Conservation (phyloP, 2,329 filamentous ascomycete species). For the Aspergillus nomiae region DNA sequence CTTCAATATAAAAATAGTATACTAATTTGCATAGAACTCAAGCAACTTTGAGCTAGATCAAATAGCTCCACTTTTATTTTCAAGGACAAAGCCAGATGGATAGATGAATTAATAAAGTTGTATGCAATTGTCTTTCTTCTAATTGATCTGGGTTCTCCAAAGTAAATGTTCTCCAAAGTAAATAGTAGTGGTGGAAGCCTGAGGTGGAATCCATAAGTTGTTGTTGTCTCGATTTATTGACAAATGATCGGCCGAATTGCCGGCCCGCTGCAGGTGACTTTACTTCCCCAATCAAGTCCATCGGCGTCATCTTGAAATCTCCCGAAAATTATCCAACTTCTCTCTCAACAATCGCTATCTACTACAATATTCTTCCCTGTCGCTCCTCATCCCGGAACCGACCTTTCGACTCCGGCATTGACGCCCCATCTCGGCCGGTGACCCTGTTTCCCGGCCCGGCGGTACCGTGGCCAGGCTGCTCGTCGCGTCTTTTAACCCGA, state of each 20-base stretch:
- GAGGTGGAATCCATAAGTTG: too few species aligned
- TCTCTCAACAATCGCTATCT: not conserved
- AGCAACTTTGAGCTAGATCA: too few species aligned
- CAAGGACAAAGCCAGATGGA: too few species aligned
- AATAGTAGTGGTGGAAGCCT: too few species aligned
- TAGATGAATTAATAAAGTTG: too few species aligned
- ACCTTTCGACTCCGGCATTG: not conserved
- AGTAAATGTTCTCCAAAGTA: too few species aligned
- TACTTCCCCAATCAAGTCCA: not conserved
- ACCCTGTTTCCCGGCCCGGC: not conserved
- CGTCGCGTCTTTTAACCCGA: not conserved
- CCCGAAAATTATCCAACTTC: not conserved
- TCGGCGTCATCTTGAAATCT: slow-evolving; percentile 2
- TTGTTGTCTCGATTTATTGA: slow-evolving; percentile 3
- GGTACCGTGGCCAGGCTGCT: not conserved
- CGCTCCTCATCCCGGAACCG: not conserved
- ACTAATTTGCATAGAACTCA: too few species aligned
- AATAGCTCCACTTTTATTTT: too few species aligned
- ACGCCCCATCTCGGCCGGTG: not conserved
- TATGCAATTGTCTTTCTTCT: too few species aligned
- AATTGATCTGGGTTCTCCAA: too few species aligned
- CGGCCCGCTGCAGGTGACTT: slow-evolving; percentile 3
- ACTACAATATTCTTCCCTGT: not conserved
- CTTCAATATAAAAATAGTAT: too few species aligned
- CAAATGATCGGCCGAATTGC: slow-evolving; percentile 6